Evolutionary conservation across 352 stramenopile species (phyloP).

Genomic region (Pythium periplocum): DNA sequence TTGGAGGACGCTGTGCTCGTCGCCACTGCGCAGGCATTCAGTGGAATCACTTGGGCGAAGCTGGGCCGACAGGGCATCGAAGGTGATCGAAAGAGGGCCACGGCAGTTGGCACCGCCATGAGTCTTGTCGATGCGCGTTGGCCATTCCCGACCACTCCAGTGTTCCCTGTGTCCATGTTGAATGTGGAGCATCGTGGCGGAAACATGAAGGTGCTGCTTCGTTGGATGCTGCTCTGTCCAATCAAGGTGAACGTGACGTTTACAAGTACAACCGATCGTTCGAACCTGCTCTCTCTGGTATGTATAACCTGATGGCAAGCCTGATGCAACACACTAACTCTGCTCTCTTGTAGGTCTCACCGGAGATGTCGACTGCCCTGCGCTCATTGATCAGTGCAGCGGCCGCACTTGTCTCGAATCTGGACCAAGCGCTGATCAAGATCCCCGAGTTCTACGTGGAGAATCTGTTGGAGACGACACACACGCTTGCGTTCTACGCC

Average conservation of each 20-base stretch:
- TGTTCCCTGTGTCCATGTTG: constrained; percentile 18
- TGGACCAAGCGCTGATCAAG: constrained; percentile 84
- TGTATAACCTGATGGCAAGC: background rate
- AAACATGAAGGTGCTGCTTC: constrained; percentile 72
- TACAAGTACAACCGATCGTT: constrained; percentile 76
- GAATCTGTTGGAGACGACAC: constrained; percentile 82
- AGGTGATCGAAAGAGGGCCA: constrained; percentile 19
- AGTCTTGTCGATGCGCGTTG: constrained; percentile 16
- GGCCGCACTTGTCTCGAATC: constrained; percentile 73
- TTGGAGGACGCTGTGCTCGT: constrained; percentile 76
- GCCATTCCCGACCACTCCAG: constrained; percentile 16
- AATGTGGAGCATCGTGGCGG: constrained; percentile 26
- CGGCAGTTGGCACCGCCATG: constrained; percentile 23
- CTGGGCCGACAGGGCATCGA: constrained; percentile 30
- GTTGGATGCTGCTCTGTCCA: constrained; percentile 77
- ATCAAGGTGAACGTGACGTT: constrained; percentile 88
- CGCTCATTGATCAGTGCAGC: constrained; percentile 77
- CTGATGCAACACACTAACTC: background rate
- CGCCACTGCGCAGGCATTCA: constrained; percentile 70
- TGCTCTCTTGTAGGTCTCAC: constrained; percentile 41
- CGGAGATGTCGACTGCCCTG: constrained; percentile 75
- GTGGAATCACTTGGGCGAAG: constrained; percentile 58
- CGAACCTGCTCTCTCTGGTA: constrained; percentile 75
- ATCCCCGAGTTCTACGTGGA: constrained; percentile 89
- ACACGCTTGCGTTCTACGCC: constrained; percentile 79